These are phyloP conservation scores for Penicillium sp. DNA, from an alignment of 2,329 filamentous ascomycete species.

Conservation along the genomic window DNA sequence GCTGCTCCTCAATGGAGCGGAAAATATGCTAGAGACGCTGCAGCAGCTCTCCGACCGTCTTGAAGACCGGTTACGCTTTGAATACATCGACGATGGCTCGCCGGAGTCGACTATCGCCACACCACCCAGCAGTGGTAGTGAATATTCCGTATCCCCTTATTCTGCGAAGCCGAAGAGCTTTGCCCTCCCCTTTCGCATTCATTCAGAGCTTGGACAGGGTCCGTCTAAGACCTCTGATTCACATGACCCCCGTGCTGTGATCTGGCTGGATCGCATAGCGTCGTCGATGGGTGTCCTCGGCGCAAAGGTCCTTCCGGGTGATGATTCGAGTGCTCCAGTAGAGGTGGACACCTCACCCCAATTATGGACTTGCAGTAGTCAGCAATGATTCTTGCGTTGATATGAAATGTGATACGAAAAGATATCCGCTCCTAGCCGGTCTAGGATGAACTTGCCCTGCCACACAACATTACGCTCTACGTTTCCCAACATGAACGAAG, in stretches of 20 bases:
- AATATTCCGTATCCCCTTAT: constrained; percentile 4
- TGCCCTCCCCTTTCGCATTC: constrained; percentile 25
- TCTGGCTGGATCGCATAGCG: constrained; percentile 32
- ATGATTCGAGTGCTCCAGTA: neutral
- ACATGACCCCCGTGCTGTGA: constrained; percentile 24
- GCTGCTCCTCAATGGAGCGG: constrained; percentile 26
- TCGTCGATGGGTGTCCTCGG: constrained; percentile 35
- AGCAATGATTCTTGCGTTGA: neutral
- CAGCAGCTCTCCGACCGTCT: constrained; percentile 19
- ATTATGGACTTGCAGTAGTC: neutral
- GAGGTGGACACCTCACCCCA: neutral
- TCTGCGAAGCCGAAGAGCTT: constrained; percentile 1
- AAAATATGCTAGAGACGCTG: constrained; percentile 22
- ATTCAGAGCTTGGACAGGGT: constrained; percentile 26
- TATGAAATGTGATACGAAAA: neutral
- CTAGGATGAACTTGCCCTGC: neutral
- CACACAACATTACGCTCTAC: neutral
- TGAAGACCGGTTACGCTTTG: constrained; percentile 8
- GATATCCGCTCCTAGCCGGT: neutral
- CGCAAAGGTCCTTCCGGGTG: constrained; percentile 14
- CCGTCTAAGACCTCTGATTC: constrained; percentile 21
- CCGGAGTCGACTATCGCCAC: constrained; percentile 10
- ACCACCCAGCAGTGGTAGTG: constrained; percentile 11
- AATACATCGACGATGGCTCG: constrained; percentile 14
- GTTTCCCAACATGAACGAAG: neutral